phyloP scores from a whole-genome alignment of 257 asterid species.

The Echites panduratus region DNA sequence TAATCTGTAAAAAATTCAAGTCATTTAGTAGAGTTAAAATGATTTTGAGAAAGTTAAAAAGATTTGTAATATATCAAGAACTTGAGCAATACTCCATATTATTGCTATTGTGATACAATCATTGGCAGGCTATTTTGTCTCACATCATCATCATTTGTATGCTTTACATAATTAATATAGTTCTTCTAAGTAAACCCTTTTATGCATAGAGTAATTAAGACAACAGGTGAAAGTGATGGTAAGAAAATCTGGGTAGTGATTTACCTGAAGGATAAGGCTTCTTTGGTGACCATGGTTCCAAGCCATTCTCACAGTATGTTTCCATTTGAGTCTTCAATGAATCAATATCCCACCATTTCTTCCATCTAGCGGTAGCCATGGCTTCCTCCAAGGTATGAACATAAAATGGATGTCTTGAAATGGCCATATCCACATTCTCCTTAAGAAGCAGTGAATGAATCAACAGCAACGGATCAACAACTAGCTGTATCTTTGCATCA shows the following conservation, averaged over 20 bases:
- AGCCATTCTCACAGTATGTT: conserved; percentile 71
- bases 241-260: neutral
- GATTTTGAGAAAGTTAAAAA: no score
- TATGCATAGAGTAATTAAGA: no score
- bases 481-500: conserved; percentile 85
- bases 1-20: no score
- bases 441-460: conserved; percentile 58
- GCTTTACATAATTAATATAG: no score
- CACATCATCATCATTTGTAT: neutral
- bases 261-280: conserved; percentile 85
- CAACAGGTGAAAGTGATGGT: no score
- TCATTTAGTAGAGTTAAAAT: no score
- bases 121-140: no score
- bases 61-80: no score
- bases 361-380: conserved; percentile 87
- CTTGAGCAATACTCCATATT: no score
- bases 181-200: no score
- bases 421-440: conserved; percentile 73
- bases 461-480: conserved; percentile 72
- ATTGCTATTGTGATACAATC: no score
- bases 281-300: conserved; percentile 70
- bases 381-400: conserved; percentile 87
- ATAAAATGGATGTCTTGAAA: conserved; percentile 70
- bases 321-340: conserved; percentile 68
- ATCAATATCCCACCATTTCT: conserved; percentile 83